Base-by-base conservation (phyloP, 208 protist species). In the Leishmania turanica region DNA sequence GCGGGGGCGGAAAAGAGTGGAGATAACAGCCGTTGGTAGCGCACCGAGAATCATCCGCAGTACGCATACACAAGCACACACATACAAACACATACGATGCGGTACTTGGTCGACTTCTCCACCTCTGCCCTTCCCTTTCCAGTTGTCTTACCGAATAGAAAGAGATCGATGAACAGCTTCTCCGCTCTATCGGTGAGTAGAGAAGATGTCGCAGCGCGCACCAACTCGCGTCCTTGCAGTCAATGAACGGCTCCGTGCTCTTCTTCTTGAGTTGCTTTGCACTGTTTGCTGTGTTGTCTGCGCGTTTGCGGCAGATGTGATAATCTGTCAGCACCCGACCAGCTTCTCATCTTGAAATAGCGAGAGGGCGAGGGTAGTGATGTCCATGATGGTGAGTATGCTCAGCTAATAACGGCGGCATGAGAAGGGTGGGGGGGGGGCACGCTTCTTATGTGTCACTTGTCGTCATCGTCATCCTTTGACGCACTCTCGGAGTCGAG, bases 401-500 rank as follows among this genome's bases (percentile, higher is more conserved):
- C 64, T 2, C 17, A 19, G 27, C 37, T 40, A 17, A 13, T 13
- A 49, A 6, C 19, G 24, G 66, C 3, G 37, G 34, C 31, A 54
- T 5, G 37, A 37, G 40, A 78, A 69, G 27, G 34, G 27, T 27
- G 1, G 64, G 7, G 11, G 49, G 49, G 27, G 42, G 40, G 5
- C 42, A 34, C 64, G 56, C 11, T 1, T 79, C 56, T 37, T 70
- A 11, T 9, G 21, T 64, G n/a, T 47, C 64, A 77, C 40, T 75
- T 56, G 49, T 84, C 70, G n/a, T 62, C 78, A n/a, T 71, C 72
- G 54, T 83, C 80, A 24, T 77, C 75, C 27, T 81, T 72, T 11
- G 83, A 84, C 4, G 72, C 84, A 21, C 75, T 84, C 45, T 83
- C 72, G 1, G 82, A 84, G 24, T 77, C 47, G 40, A 65, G 56